These are phyloP conservation scores for Rhodamnia rubescens DNA, from an alignment of 345 rosid genomes.

Conservation along the genomic window DNA sequence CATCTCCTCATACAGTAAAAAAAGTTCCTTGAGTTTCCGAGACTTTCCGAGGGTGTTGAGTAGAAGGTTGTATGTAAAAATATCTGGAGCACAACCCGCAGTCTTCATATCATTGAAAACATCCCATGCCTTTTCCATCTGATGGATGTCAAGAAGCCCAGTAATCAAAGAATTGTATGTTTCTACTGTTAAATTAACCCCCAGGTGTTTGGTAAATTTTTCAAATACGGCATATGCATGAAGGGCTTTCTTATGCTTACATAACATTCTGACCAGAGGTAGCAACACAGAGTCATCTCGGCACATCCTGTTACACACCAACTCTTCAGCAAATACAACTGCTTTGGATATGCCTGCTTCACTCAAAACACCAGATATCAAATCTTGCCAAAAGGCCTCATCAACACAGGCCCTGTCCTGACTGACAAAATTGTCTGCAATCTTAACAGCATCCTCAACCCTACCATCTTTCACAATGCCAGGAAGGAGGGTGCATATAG, in stretches of 20 bases:
- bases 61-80: constrained; percentile 60
- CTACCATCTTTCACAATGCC: constrained; percentile 55
- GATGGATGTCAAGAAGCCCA: constrained; percentile 48
- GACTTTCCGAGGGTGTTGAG: constrained; percentile 64
- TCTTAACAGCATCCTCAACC: constrained; percentile 57
- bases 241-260: constrained; percentile 42
- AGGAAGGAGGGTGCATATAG: constrained; percentile 80
- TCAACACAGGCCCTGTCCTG: constrained; percentile 11
- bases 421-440: constrained; percentile 41
- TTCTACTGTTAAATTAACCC: constrained; percentile 31
- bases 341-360: constrained; percentile 53
- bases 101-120: constrained; percentile 51
- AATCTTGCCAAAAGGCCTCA: constrained; percentile 54
- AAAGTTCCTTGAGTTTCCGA: constrained; percentile 39
- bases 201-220: constrained; percentile 52
- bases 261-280: constrained; percentile 52
- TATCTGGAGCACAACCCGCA: constrained; percentile 48
- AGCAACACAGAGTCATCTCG: constrained; percentile 46
- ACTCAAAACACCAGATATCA: constrained; percentile 54
- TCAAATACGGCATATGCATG: constrained; percentile 38
- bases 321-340: constrained; percentile 47
- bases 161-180: constrained; percentile 47
- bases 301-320: constrained; percentile 37
- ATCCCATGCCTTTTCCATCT: constrained; percentile 31
- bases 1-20: constrained; percentile 57